These are phyloP conservation scores for Tylopilus plumbeoviolaceoides DNA, from an alignment of 768 basidiomycete species.

Conservation along the genomic window DNA sequence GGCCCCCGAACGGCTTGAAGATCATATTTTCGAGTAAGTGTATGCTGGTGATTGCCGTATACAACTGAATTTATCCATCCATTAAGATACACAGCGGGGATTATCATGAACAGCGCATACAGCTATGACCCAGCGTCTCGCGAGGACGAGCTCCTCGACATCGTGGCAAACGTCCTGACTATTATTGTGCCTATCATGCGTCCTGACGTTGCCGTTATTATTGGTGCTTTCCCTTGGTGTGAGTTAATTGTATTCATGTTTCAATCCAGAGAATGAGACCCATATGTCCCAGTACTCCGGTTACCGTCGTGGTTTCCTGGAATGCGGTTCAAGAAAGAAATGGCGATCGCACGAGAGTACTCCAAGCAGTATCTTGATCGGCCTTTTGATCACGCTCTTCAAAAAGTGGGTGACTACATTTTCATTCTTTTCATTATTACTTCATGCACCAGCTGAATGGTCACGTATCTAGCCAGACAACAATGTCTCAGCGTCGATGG, in stretches of 20 bases:
- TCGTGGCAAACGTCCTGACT: background rate
- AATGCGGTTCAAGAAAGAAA: slow-evolving; percentile 2
- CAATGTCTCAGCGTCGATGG: background rate
- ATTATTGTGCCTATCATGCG: background rate
- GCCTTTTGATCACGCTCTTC: slow-evolving; percentile 2
- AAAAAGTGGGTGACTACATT: background rate
- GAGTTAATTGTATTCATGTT: too few relatives aligned
- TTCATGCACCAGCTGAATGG: background rate
- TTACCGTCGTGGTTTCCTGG: slow-evolving; percentile 7
- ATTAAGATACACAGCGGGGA: background rate
- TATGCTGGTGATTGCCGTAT: too few relatives aligned
- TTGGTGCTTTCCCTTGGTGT: background rate
- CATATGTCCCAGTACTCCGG: background rate
- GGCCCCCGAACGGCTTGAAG: background rate
- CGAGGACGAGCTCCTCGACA: background rate
- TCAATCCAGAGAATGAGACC: background rate
- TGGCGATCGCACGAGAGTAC: background rate
- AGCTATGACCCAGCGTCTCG: background rate
- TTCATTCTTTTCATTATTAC: too few relatives aligned
- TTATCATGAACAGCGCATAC: slow-evolving; percentile 3
- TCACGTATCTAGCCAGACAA: background rate
- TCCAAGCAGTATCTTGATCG: background rate
- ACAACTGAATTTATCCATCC: background rate
- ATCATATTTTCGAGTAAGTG: slow-evolving; percentile 8
- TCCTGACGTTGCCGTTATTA: background rate